Evolutionary conservation across 2,329 filamentous ascomycete genomes (phyloP).

Genomic region (Penicillium occitanis): DNA sequence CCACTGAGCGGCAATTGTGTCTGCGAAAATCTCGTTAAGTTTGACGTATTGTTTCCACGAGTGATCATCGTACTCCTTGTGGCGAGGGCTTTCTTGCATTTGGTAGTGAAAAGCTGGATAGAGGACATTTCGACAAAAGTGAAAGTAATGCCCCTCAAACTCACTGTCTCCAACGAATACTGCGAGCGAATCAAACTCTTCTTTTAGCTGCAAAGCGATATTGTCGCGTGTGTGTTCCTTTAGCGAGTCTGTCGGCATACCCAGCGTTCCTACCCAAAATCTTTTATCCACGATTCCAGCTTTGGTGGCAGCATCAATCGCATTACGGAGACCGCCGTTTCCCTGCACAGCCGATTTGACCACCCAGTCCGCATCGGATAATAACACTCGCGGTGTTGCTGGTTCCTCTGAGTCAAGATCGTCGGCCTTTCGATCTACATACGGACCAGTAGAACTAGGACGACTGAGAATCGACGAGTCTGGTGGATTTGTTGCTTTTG

Average conservation of each 20-base stretch:
- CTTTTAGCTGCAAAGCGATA: constrained; percentile 75
- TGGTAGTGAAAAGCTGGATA: constrained; percentile 98
- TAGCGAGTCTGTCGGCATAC: constrained; percentile 87
- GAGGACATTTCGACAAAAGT: constrained; percentile 93
- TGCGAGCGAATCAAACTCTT: constrained; percentile 75
- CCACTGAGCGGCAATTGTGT: constrained; percentile 83
- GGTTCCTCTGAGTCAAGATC: constrained; percentile 37
- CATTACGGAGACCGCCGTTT: constrained; percentile 87
- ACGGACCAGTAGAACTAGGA: constrained; percentile 27
- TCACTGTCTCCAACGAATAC: constrained; percentile 88
- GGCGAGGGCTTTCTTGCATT: constrained; percentile 93
- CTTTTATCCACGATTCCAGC: constrained; percentile 69
- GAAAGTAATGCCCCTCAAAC: constrained; percentile 87
- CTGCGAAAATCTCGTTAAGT: constrained; percentile 87
- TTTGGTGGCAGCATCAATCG: constrained; percentile 73
- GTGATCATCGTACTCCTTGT: constrained; percentile 94
- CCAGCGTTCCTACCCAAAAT: constrained; percentile 84
- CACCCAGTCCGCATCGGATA: constrained; percentile 73
- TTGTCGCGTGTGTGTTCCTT: constrained; percentile 72
- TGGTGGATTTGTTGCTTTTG: constrained; percentile 70
- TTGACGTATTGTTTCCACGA: constrained; percentile 92
- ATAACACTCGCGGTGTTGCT: constrained; percentile 60
- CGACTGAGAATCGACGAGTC: constrained; percentile 68
- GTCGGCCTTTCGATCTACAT: constrained; percentile 25
- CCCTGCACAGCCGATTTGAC: constrained; percentile 84